Base-by-base conservation (phyloP, 1,284 basidiomycete genomes). In the Inonotus obliquus region DNA sequence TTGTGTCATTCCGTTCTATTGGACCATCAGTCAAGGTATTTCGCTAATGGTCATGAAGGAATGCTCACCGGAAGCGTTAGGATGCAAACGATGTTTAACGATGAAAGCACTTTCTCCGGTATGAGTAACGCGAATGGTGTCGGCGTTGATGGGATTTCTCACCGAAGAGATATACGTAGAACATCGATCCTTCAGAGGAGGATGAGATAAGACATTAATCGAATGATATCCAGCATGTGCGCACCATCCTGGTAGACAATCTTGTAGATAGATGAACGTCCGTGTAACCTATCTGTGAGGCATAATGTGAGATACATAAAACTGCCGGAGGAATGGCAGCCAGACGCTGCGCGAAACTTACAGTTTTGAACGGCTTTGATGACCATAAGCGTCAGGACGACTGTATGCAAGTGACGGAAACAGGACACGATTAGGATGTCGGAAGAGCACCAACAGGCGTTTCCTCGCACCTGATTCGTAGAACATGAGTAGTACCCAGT, bases 111-210 rank as follows among this genome's bases (percentile, higher is more conserved):
- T 54, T 17, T 6, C 19, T 54, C 17, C 0, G 5, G 10, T 11
- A 37, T n/a, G 52, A 51, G 48, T 19, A 14, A 51, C 52, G 32
- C 14, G 10, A 35, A 35, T 17, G 7, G n/a, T 11, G 25, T 27
- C n/a, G 35, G 23, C 39, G 32, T 21, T 53, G 21, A 35, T 14
- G 11, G 14, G 19, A 35, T 27, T 48, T 13, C 49, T 41, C 19
- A 54, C 53, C 37, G 19, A 54, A 41, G 21, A 54, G 53, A 54
- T 54, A 54, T 19, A 54, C 17, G 29, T 54, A 54, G 37, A 39
- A 54, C 35, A 54, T n/a, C n/a, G 53, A 37, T 9, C 53, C 53
- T 54, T 39, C 4, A 23, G 23, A 35, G 13, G 19, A 52, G 27
- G 21, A 29, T 52, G 14, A 35, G 25, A 29, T 6, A 32, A 32